Evolutionary conservation across 306 rosid genomes (phyloP).

Genomic region (Begonia masoniana): DNA sequence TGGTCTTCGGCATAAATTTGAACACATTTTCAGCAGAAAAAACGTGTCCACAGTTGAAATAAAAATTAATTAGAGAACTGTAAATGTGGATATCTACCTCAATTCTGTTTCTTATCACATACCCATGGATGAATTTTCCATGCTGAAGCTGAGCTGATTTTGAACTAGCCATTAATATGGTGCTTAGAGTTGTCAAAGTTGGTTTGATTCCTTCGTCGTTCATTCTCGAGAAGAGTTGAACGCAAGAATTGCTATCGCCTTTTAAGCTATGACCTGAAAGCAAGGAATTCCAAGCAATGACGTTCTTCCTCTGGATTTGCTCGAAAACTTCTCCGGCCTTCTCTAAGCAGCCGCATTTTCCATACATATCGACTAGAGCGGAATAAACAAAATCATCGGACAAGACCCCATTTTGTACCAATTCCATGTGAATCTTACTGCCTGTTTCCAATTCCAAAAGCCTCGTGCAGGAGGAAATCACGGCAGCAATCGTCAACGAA

Average conservation of each 20-base stretch:
- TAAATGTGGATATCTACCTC: slow-evolving; percentile 40
- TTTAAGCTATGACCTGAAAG: slow-evolving; percentile 44
- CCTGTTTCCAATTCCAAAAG: slow-evolving; percentile 63
- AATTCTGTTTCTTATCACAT: slow-evolving; percentile 35
- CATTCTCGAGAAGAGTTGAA: slow-evolving; percentile 58
- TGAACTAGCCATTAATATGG: slow-evolving; percentile 48
- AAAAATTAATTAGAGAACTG: slow-evolving; percentile 51
- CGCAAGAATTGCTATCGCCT: slow-evolving; percentile 57
- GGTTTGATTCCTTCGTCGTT: slow-evolving; percentile 38
- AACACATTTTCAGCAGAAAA: slow-evolving; percentile 45
- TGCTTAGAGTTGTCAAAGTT: slow-evolving; percentile 47
- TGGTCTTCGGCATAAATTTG: slow-evolving; percentile 27
- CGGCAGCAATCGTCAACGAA: slow-evolving; percentile 39
- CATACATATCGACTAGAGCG: slow-evolving; percentile 81
- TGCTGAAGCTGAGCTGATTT: slow-evolving; percentile 36
- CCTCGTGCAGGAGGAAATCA: slow-evolving; percentile 52
- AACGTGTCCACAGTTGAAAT: slow-evolving; percentile 58
- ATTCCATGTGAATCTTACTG: slow-evolving; percentile 46
- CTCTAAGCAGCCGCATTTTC: slow-evolving; percentile 60
- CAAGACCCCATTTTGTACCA: slow-evolving; percentile 17
- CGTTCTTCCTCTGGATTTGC: slow-evolving; percentile 45
- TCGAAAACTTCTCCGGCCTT: slow-evolving; percentile 55
- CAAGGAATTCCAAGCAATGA: slow-evolving; percentile 72
- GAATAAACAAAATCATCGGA: slow-evolving; percentile 37
- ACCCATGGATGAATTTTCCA: slow-evolving; percentile 57